Evolutionary conservation across 1,284 basidiomycete genomes (phyloP).

Genomic region (Neonothopanus nambi): DNA sequence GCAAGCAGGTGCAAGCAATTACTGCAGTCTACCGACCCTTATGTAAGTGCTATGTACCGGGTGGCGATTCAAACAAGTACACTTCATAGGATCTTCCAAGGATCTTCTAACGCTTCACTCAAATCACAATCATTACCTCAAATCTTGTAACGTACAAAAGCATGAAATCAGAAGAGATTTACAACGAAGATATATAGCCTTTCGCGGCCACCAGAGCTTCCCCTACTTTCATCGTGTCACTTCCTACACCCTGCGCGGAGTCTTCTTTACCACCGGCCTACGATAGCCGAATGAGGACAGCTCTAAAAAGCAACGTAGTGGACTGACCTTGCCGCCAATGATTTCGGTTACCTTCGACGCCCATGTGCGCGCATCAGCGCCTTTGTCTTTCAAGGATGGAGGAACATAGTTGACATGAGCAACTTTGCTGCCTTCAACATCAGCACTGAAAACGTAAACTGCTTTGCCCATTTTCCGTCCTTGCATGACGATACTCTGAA

Average conservation of each 20-base stretch:
- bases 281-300: slow-evolving; percentile 14
- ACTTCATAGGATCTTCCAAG: no score
- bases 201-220: slow-evolving; percentile 71
- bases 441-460: slow-evolving; percentile 86
- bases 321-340: slow-evolving; percentile 81
- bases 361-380: slow-evolving; percentile 83
- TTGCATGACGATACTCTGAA: slow-evolving; percentile 75
- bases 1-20: no score
- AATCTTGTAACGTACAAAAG: no score
- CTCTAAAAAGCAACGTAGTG: not conserved
- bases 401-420: slow-evolving; percentile 89
- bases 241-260: slow-evolving; percentile 83
- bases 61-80: no score
- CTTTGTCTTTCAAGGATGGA: slow-evolving; percentile 56
- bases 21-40: no score
- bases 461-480: slow-evolving; percentile 83
- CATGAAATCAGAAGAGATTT: not conserved
- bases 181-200: slow-evolving; percentile 36
- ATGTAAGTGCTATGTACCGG: no score
- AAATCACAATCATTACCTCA: no score
- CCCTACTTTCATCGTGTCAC: slow-evolving; percentile 60
- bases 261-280: slow-evolving; percentile 94
- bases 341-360: slow-evolving; percentile 75
- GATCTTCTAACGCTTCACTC: no score
- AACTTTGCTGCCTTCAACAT: slow-evolving; percentile 72